These are phyloP conservation scores for Camellia japonica DNA, from an alignment of 148 eudicot species.

Conservation along the genomic window DNA sequence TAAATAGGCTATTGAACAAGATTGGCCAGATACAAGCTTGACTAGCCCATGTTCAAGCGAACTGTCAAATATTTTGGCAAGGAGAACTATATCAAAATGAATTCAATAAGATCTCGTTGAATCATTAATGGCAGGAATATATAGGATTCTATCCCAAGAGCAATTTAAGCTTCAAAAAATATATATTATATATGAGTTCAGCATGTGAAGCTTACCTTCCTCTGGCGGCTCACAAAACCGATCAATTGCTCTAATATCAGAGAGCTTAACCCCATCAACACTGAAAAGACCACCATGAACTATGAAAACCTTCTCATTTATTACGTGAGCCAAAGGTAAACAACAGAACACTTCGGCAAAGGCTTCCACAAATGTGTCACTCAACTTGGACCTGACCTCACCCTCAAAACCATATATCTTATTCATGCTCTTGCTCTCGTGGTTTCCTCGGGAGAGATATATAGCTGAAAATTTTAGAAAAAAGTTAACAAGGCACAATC, in stretches of 20 bases:
- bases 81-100: background rate
- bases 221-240: constrained; percentile 98
- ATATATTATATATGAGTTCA: background rate
- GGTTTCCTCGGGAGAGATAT: constrained; percentile 88
- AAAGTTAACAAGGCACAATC: background rate
- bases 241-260: constrained; percentile 86
- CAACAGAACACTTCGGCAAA: constrained; percentile 99
- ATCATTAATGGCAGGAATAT: background rate
- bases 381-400: constrained; percentile 93
- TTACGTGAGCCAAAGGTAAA: constrained; percentile 93
- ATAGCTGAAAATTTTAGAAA: constrained; percentile 52
- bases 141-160: background rate
- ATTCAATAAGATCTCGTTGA: background rate
- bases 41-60: no score
- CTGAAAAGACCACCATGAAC: constrained; percentile 99
- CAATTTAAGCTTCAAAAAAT: constrained; percentile 1
- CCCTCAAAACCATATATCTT: constrained; percentile 99
- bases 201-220: constrained; percentile 60
- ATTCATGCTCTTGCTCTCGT: constrained; percentile 99
- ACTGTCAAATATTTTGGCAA: no score
- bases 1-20: no score
- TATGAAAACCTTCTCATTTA: constrained; percentile 77
- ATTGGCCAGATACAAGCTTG: no score
- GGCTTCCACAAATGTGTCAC: constrained; percentile 86
- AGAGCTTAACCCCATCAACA: constrained; percentile 92